Evolutionary conservation across 2,329 filamentous ascomycete genomes (phyloP), one percentile per base, ranked within the genome.

Genomic region (Orbilia brochopaga): DNA sequence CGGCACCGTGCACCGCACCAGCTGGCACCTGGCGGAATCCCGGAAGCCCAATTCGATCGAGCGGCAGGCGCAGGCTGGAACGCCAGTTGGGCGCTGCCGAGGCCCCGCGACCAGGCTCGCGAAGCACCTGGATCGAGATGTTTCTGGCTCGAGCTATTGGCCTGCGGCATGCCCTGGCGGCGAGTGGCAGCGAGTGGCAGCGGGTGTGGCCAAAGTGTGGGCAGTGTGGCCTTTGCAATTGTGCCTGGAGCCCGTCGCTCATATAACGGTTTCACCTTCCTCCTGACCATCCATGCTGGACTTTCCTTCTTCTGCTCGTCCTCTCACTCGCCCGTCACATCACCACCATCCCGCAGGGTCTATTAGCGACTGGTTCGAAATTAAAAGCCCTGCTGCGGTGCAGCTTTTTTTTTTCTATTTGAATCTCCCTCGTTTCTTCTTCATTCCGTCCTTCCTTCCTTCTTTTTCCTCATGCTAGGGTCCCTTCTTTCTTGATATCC

Each of bases 241-340:
- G 27, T 32, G 27, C 27, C 27, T 32, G 27, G 27, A n/a, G n/a
- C 32, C 64, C 64, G 57, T 51, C 48, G 56, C 51, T 57, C 59
- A 64, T 70, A 70, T 70, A 70, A 63, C 59, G 58, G 66, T 70
- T 70, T 70, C 66, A 70, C 4, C n/a, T 42, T 42, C 50, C 19
- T 46, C 40, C 57, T 61, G 46, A 42, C 32, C 51, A 11, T 24
- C 46, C 4, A 48, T 56, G 63, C 52, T 69, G 60, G 57, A 69
- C 65, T 58, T 64, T 70, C 66, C 61, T 59, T 59, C 63, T 70
- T 70, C 56, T 35, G 51, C 48, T 64, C 59, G n/a, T 56, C 66
- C 63, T 70, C 66, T 60, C 40, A 42, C 37, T 58, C 57, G 48
- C 59, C 63, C 44, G 52, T 52, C 56, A 50, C 50, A 10, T 70